Conservation (phyloP, 2,329 filamentous ascomycete genomes). For the Diaporthe citri region DNA sequence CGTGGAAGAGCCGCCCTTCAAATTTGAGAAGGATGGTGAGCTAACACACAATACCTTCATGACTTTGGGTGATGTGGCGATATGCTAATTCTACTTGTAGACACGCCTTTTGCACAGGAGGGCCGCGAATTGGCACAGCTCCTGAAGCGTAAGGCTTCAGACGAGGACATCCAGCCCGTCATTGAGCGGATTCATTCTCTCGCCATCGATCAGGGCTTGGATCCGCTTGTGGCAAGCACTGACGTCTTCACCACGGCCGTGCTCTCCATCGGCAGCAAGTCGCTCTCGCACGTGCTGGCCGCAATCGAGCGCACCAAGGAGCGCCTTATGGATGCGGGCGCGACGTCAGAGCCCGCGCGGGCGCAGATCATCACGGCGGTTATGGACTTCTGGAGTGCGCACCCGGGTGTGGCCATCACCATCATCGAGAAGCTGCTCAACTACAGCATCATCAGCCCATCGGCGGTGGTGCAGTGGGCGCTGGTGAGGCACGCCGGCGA, state of each 20-base stretch:
- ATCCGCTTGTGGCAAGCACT: conserved; percentile 87
- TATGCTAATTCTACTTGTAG: conserved; percentile 55
- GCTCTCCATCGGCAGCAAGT: conserved; percentile 94
- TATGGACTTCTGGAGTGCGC: conserved; percentile 92
- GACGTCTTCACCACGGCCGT: conserved; percentile 95
- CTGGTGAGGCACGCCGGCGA: conserved; percentile 69
- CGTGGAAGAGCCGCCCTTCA: conserved; percentile 96
- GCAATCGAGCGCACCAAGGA: conserved; percentile 97
- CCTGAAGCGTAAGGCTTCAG: conserved; percentile 84
- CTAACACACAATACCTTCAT: conserved; percentile 59
- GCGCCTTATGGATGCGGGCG: conserved; percentile 82
- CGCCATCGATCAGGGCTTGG: conserved; percentile 77
- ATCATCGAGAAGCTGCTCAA: conserved; percentile 98
- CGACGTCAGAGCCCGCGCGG: conserved; percentile 79
- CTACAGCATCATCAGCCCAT: conserved; percentile 91
- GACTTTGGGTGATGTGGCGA: conserved; percentile 78
- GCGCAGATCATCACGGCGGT: conserved; percentile 92
- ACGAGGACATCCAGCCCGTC: conserved; percentile 86
- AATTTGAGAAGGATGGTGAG: conserved; percentile 82
- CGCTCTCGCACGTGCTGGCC: conserved; percentile 93
- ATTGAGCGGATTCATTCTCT: conserved; percentile 86
- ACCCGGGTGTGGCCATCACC: conserved; percentile 90
- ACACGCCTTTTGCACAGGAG: conserved; percentile 84
- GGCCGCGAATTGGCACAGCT: conserved; percentile 85
- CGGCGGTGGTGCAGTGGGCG: conserved; percentile 91